Evolutionary conservation across 2,329 filamentous ascomycete genomes (phyloP).

Genomic region (Fusarium buharicum): DNA sequence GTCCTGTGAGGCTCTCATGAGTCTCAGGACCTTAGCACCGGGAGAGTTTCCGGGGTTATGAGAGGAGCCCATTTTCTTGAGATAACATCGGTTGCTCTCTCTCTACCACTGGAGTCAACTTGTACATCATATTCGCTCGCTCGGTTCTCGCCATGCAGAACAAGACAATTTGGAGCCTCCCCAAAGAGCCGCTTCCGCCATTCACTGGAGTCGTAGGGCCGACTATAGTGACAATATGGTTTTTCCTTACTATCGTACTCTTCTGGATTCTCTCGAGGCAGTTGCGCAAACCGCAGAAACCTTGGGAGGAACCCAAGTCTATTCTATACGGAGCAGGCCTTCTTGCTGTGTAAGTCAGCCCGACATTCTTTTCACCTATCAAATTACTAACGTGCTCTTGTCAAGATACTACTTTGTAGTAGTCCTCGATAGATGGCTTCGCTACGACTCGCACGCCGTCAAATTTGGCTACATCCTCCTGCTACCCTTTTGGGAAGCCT

Average conservation of each 20-base stretch:
- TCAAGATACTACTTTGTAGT: constrained; percentile 18
- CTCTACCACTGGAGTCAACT: not conserved
- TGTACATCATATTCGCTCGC: not conserved
- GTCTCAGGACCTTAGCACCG: not conserved
- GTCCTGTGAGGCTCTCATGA: not conserved
- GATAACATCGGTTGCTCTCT: not conserved
- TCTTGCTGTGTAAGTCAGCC: constrained; percentile 1
- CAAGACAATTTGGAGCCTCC: constrained; percentile 12
- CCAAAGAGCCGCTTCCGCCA: constrained; percentile 2
- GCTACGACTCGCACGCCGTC: constrained; percentile 5
- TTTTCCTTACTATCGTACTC: not conserved
- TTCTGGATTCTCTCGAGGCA: constrained; percentile 1
- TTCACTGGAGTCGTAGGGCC: constrained; percentile 2
- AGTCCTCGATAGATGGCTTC: constrained; percentile 22
- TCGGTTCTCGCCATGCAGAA: constrained; percentile 7
- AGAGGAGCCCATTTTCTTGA: not conserved
- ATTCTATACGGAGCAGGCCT: constrained; percentile 6
- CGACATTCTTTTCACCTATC: not conserved
- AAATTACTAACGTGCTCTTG: fast-evolving
- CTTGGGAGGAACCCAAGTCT: constrained; percentile 19
- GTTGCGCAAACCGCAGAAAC: not conserved
- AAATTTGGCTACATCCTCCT: constrained; percentile 26
- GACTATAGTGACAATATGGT: constrained; percentile 22
- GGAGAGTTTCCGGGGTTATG: not conserved
- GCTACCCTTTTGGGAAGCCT: constrained; percentile 16